Percentiles rank a stretch among this genome's conserved stretches.
These are phyloP conservation scores for Candida pseudofarinosa DNA, from an alignment of 805 yeast species.

Conservation along the genomic window DNA sequence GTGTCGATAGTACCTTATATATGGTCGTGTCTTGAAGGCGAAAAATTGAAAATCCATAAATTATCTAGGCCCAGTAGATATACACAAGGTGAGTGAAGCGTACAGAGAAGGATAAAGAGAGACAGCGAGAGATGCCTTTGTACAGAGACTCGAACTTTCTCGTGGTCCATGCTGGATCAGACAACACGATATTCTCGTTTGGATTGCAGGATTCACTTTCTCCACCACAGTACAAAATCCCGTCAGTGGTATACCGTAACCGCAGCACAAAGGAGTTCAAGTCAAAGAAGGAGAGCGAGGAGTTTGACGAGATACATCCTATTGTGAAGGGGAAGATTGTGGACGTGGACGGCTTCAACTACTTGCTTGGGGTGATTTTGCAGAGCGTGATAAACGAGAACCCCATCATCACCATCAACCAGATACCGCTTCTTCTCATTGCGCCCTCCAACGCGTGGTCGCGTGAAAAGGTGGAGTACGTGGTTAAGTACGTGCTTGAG, in stretches of 20 bases:
- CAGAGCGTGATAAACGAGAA: slow-evolving; percentile 35
- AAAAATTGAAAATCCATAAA: not conserved
- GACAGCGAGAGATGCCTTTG: slow-evolving; percentile 30
- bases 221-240: slow-evolving; percentile 72
- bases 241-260: slow-evolving; percentile 67
- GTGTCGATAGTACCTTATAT: too few relatives aligned
- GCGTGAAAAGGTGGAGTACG: slow-evolving; percentile 57
- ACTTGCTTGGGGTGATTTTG: slow-evolving; percentile 45
- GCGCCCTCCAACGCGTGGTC: slow-evolving; percentile 66
- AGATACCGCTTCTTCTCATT: slow-evolving; percentile 67
- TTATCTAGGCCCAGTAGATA: not conserved
- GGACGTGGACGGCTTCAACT: slow-evolving; percentile 67
- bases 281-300: slow-evolving; percentile 25
- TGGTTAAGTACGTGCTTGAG: slow-evolving; percentile 77
- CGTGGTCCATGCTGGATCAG: slow-evolving; percentile 78
- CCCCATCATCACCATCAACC: slow-evolving; percentile 50
- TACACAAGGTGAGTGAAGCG: not conserved
- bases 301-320: slow-evolving; percentile 51
- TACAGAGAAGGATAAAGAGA: not conserved
- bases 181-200: slow-evolving; percentile 67
- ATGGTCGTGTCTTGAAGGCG: not conserved
- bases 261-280: slow-evolving; percentile 33
- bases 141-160: slow-evolving; percentile 43
- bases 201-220: slow-evolving; percentile 73
- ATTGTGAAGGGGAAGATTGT: slow-evolving; percentile 60